Percentiles rank a stretch among this genome's conserved stretches.
These are phyloP conservation scores for Tinospora cordifolia DNA, from an alignment of 164 flowering plant species.

Conservation along the genomic window DNA sequence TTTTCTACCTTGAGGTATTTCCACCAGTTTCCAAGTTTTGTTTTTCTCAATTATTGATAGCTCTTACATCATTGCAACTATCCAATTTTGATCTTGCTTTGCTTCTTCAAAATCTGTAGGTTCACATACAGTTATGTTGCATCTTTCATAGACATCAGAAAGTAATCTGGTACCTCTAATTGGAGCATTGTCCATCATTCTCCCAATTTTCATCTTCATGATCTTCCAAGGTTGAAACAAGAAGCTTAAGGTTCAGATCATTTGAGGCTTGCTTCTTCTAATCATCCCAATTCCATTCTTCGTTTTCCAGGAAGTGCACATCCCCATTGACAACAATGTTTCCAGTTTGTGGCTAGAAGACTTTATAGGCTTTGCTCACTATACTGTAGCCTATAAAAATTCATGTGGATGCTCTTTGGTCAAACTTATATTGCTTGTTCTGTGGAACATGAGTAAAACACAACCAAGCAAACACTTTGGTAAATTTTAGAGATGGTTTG, in stretches of 20 bases:
- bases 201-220: not conserved
- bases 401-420: not conserved
- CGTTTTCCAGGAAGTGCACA: not conserved
- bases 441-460: not conserved
- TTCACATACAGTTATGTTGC: not conserved
- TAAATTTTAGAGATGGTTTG: not conserved
- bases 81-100: not conserved
- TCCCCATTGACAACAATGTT: not conserved
- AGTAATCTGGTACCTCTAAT: not conserved
- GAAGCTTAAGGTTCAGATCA: not conserved
- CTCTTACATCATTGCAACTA: conserved; percentile 8
- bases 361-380: not conserved
- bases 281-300: not conserved
- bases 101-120: not conserved
- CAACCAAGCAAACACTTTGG: not conserved
- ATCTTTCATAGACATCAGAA: not conserved
- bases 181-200: not conserved
- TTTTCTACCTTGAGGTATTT: not conserved
- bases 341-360: too few species aligned
- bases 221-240: not conserved
- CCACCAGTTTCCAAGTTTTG: not conserved
- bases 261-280: not conserved
- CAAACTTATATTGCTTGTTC: conserved; percentile 1
- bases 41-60: not conserved
- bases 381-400: not conserved